Evolutionary conservation across 2,329 filamentous ascomycete genomes (phyloP), one percentile per base, ranked within the genome.

Genomic region (Lasiodiplodia gonubiensis): DNA sequence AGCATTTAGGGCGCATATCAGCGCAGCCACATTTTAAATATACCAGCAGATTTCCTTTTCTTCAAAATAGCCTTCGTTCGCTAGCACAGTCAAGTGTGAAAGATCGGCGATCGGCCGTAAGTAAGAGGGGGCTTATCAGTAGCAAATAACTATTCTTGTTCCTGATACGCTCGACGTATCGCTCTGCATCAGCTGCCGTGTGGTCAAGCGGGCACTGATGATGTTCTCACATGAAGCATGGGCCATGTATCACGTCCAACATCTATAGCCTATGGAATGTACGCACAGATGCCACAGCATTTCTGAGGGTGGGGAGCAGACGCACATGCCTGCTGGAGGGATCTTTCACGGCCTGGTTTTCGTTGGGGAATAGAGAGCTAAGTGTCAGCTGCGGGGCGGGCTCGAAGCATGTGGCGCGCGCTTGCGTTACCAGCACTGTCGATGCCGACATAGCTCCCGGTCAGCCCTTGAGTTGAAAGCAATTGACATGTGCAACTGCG

Each of bases 311-410:
- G 57, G 42, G 48, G 23, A 30, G 57, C 7, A 49, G 57, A 49
- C 25, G 23, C 23, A 49, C 12, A 14, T 30, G 23, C 49, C 23
- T 3, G 57, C 12, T 8, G n/a, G 46, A 18, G 7, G 27, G 10
- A 21, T 27, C 18, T 4, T 16, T 12, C 25, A 25, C 8, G 12
- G 16, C n/a, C 7, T 63, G 42, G 59, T 51, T 46, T 46, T 51
- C 59, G 59, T 63, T 63, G 59, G 46, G 59, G 51, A 49, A 14
- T n/a, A 63, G 54, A 37, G 27, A 46, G 18, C 42, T 46, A 63
- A 16, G 46, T n/a, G 59, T 63, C 59, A 63, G 59, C 59, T 51
- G 57, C 57, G 46, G 59, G 25, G 11, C 25, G 18, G 23, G 30
- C 21, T 37, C 18, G 49, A 60, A 30, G 46, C 59, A 63, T 63